phyloP scores from a whole-genome alignment of 306 rosid species.

The Castanea mollissima region DNA sequence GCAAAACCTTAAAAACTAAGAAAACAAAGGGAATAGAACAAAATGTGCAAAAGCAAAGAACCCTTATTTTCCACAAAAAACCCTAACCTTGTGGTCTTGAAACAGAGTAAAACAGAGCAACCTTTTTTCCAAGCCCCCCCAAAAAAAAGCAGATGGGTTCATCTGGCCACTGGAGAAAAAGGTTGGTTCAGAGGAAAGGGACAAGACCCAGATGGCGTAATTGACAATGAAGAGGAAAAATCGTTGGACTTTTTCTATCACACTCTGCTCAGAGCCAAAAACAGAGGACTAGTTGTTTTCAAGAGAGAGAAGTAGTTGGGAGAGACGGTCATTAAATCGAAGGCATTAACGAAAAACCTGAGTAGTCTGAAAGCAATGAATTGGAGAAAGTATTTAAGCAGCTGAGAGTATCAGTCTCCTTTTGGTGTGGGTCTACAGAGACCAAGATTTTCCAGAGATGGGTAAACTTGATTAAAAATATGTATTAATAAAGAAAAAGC shows the following conservation, averaged over 20 bases:
- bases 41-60: not conserved
- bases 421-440: slow-evolving; percentile 6
- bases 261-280: slow-evolving; percentile 10
- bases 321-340: slow-evolving; percentile 26
- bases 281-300: slow-evolving; percentile 24
- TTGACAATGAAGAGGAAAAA: slow-evolving; percentile 7
- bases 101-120: slow-evolving; percentile 30
- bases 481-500: not conserved
- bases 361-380: slow-evolving; percentile 21
- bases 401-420: not conserved
- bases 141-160: slow-evolving; percentile 19
- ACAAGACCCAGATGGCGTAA: slow-evolving; percentile 19
- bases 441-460: slow-evolving; percentile 18
- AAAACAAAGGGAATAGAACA: not conserved
- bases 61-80: not conserved
- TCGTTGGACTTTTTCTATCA: slow-evolving; percentile 5
- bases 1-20: not conserved
- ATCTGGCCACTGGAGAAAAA: slow-evolving; percentile 8
- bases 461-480: not conserved
- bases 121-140: not conserved
- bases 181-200: slow-evolving; percentile 28
- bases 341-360: slow-evolving; percentile 36
- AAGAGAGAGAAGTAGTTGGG: slow-evolving; percentile 32
- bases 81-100: slow-evolving; percentile 20
- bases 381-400: not conserved